Base-by-base conservation (phyloP, 371 early-diverging fungal species). In the Umbelopsis sp. region DNA sequence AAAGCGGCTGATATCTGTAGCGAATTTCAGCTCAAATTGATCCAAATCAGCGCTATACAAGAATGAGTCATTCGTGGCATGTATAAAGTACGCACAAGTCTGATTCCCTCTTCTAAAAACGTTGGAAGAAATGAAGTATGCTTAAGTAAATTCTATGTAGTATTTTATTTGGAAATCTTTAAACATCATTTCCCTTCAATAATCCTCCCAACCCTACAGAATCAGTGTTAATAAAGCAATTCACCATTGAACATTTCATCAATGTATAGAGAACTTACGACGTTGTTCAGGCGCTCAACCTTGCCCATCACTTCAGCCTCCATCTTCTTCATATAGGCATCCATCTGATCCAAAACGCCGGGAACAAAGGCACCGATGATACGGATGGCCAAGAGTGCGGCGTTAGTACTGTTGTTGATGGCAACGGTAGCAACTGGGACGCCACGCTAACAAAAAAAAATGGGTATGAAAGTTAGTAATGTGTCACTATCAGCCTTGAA, bases 391-490 rank as follows among this genome's bases (percentile, higher is more conserved):
- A 98, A 83, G 44, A 97, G 78, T 1, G 93, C 99, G 2, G 97
- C 98, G 70, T 98, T 97, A 52, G 94, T 95, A 63, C 96, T 87
- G 82, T 97, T 98, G 78, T 96, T 94, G 75, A 98, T 96, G 32
- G 98, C 99, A 1, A 97, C 97, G 3, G 98, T 97, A 4, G 99
- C 99, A 0, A 97, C 97, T 29, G 99, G 98, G 24, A 97, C 91
- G 66, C 99, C 99, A 63, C 99, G 90, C 93, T 94, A 80, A 35
- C 66, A n/a, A 46, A 63, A 25, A 25, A 24, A 48, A n/a, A 12
- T 22, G 22, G 29, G 37, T 53, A 32, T 11, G 44, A 32, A 48
- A 14, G 29, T 41, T 22, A 68, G 52, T 6, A 48, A 48, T 1
- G 8, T 24, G 7, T 22, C n/a, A 37, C 32, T 18, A 50, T 44